These are phyloP conservation scores for Hymenoscyphus albidus DNA, from an alignment of 2,329 filamentous ascomycete genomes.

Conservation along the genomic window DNA sequence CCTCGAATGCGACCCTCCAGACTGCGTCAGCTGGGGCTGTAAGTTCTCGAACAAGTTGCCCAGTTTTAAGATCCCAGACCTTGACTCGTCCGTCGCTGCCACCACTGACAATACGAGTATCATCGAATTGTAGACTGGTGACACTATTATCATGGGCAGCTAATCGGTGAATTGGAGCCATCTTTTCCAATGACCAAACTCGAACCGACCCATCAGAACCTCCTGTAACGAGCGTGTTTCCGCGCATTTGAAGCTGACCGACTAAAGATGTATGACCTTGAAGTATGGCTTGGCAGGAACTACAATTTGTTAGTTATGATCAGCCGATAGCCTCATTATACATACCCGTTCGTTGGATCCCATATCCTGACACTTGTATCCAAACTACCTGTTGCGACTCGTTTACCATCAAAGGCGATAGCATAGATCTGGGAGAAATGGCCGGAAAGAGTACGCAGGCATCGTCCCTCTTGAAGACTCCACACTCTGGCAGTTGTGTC, in stretches of 20 bases:
- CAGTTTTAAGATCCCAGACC: slow-evolving; percentile 94
- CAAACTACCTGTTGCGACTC: slow-evolving; percentile 90
- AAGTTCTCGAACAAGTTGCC: slow-evolving; percentile 84
- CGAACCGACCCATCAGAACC: slow-evolving; percentile 94
- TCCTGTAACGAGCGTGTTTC: slow-evolving; percentile 90
- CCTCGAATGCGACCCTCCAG: slow-evolving; percentile 96
- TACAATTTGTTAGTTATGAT: slow-evolving; percentile 46
- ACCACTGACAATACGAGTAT: slow-evolving; percentile 89
- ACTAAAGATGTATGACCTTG: slow-evolving; percentile 97
- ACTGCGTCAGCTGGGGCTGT: slow-evolving; percentile 90
- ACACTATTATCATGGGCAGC: slow-evolving; percentile 98
- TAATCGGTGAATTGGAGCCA: slow-evolving; percentile 87
- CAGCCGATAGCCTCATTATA: slow-evolving; percentile 38
- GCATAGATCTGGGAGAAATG: slow-evolving; percentile 99
- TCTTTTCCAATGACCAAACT: slow-evolving; percentile 90
- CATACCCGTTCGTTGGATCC: slow-evolving; percentile 84
- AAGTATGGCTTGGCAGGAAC: slow-evolving; percentile 70
- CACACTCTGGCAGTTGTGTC: slow-evolving; percentile 96
- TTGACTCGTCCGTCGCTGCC: slow-evolving; percentile 97
- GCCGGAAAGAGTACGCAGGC: slow-evolving; percentile 81
- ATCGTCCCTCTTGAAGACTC: slow-evolving; percentile 95
- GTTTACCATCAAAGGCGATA: slow-evolving; percentile 90
- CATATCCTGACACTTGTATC: slow-evolving; percentile 97
- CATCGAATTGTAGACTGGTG: slow-evolving; percentile 95
- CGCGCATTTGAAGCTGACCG: slow-evolving; percentile 92